These are phyloP conservation scores for Fraxinus quadrangulata DNA, from an alignment of 257 asterid species.

Conservation along the genomic window DNA sequence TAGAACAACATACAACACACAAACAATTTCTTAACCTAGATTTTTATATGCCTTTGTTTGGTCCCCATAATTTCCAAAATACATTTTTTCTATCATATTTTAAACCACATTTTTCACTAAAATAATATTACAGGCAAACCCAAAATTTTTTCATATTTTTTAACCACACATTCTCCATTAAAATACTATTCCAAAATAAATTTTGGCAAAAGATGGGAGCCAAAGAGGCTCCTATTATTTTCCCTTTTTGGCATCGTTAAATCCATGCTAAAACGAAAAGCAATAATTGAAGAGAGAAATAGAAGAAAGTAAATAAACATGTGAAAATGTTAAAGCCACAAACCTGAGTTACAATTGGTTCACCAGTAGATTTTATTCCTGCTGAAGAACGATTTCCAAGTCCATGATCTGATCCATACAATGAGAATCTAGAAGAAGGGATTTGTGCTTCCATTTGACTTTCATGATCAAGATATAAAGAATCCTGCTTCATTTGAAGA, in stretches of 20 bases:
- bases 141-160: no score
- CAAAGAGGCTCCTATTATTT: no score
- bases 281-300: background rate
- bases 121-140: no score
- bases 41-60: no score
- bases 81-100: no score
- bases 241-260: background rate
- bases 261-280: background rate
- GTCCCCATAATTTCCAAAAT: no score
- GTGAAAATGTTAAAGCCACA: conserved; percentile 21
- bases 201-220: no score
- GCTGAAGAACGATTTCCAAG: conserved; percentile 57
- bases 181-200: no score
- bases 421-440: conserved; percentile 48
- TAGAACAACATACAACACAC: background rate
- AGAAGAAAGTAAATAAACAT: conserved; percentile 2
- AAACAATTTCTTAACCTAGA: background rate
- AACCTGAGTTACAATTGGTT: conserved; percentile 84
- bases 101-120: no score
- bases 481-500: conserved; percentile 56
- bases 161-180: no score
- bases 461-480: conserved; percentile 53
- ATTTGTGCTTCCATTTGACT: conserved; percentile 50
- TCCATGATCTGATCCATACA: conserved; percentile 65
- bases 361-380: conserved; percentile 47